Evolutionary conservation across 2,329 filamentous ascomycete genomes (phyloP).

Genomic region (Scedosporium dehoogii): DNA sequence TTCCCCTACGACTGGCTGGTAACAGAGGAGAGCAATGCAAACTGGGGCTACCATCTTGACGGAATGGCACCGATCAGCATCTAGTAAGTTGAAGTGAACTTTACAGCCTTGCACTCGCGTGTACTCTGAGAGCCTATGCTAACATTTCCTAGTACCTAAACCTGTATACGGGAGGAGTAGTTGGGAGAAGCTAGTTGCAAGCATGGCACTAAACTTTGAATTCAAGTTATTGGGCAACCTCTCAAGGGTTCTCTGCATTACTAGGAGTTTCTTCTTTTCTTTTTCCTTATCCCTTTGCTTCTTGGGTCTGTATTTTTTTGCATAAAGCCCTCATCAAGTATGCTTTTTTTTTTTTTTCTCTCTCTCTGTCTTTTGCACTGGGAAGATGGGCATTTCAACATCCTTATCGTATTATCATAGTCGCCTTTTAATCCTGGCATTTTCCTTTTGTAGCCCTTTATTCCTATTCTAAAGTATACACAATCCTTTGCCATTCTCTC

Average conservation of each 20-base stretch:
- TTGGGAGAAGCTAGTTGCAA: background rate
- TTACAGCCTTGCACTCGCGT: background rate
- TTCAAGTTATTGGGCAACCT: too few relatives aligned
- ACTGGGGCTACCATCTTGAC: constrained; percentile 96
- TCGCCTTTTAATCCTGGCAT: background rate
- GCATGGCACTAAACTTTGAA: background rate
- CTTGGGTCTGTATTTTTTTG: background rate
- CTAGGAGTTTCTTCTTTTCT: background rate
- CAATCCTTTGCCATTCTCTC: constrained; percentile 1
- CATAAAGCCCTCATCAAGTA: background rate
- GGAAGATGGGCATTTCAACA: background rate
- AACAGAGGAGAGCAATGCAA: constrained; percentile 82
- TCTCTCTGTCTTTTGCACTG: background rate
- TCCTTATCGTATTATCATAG: background rate
- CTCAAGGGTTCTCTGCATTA: background rate
- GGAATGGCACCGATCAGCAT: constrained; percentile 94
- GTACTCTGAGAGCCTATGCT: background rate
- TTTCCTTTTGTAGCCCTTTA: background rate
- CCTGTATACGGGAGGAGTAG: background rate
- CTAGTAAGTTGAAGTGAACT: constrained; percentile 55
- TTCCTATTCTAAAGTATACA: background rate
- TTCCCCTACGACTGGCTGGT: constrained; percentile 96
- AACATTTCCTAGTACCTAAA: background rate
- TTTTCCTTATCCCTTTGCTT: background rate
- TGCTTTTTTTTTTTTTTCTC: background rate